A percentile compares a stretch with the other conserved stretches of the same genome.
These are phyloP conservation scores for Quercus rubra DNA, from an alignment of 306 rosid species.

Conservation along the genomic window DNA sequence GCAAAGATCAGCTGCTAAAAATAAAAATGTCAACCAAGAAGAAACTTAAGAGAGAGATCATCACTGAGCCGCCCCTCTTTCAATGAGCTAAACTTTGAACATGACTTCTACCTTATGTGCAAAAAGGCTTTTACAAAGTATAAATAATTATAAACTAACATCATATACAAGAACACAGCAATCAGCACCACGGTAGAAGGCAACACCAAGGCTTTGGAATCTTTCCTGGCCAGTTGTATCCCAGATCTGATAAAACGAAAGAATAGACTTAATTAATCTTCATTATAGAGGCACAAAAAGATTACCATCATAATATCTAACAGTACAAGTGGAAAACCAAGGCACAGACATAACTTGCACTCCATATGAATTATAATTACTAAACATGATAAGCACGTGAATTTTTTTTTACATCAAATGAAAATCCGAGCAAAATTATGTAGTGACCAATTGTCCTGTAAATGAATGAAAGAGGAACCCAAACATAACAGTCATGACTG, in stretches of 20 bases:
- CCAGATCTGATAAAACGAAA: constrained; percentile 66
- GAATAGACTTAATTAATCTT: neutral
- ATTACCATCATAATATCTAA: neutral
- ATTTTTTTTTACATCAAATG: neutral
- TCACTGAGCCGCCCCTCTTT: too few species aligned
- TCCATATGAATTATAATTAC: neutral
- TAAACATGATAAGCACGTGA: neutral
- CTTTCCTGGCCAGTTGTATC: constrained; percentile 99
- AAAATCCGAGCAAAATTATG: neutral
- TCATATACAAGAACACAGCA: constrained; percentile 99
- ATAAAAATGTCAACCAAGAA: too few species aligned
- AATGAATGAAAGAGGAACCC: neutral
- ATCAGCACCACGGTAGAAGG: constrained; percentile 99
- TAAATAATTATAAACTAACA: constrained; percentile 31
- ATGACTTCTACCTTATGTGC: too few species aligned
- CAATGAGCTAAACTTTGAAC: too few species aligned
- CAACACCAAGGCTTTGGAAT: constrained; percentile 98
- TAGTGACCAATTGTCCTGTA: neutral
- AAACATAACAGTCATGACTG: neutral
- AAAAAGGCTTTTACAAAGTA: too few species aligned
- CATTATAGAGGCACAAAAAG: constrained; percentile 7
- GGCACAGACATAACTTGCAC: constrained; percentile 7
- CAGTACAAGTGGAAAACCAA: neutral
- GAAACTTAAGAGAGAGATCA: too few species aligned
- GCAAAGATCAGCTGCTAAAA: too few species aligned